These are phyloP conservation scores for Fusarium ambrosium DNA, from an alignment of 2,329 filamentous ascomycete genomes.

Conservation along the genomic window DNA sequence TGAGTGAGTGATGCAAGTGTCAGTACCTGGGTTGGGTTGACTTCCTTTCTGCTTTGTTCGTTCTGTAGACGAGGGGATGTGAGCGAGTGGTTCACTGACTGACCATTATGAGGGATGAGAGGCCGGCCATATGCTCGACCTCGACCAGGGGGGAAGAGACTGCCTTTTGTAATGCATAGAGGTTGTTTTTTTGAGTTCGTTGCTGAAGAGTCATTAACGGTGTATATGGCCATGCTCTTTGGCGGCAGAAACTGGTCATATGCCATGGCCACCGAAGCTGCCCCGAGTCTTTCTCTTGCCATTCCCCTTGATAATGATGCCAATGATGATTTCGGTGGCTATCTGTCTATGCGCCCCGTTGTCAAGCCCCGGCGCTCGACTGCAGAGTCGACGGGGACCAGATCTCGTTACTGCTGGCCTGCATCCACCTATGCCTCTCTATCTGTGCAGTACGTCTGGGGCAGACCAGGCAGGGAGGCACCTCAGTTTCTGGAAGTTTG, in stretches of 20 bases:
- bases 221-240: not conserved
- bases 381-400: conserved; percentile 1
- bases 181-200: not conserved
- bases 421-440: not conserved
- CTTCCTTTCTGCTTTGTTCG: not conserved
- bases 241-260: not conserved
- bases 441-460: not conserved
- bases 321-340: conserved; percentile 3
- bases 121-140: not conserved
- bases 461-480: not conserved
- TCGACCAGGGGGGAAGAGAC: not conserved
- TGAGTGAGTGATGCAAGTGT: not conserved
- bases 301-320: not conserved
- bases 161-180: conserved; percentile 5
- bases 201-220: conserved; percentile 1
- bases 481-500: conserved; percentile 1
- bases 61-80: not conserved
- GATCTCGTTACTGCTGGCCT: not conserved
- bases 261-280: not conserved
- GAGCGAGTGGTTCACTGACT: not conserved
- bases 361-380: not conserved
- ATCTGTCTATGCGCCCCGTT: conserved; percentile 1
- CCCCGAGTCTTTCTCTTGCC: not conserved
- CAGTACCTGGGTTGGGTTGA: not conserved
- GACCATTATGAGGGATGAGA: not conserved